Evolutionary conservation across 2,329 filamentous ascomycete species (phyloP), one percentile per base, ranked within the genome.

Genomic region (Colletotrichum tropicicola): DNA sequence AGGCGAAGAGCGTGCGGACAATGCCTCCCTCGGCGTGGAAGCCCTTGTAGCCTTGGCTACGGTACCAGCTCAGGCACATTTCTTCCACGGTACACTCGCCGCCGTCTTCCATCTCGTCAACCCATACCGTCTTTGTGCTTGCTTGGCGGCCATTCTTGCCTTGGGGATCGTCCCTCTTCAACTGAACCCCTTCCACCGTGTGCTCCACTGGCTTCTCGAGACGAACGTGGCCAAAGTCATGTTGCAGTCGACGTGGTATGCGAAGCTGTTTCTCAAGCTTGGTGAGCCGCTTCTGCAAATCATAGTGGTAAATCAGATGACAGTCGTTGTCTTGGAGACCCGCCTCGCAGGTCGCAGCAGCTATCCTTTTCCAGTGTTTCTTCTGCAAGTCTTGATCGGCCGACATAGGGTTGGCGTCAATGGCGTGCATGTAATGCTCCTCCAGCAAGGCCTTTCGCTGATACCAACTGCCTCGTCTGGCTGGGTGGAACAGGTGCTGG

Each of bases 11-110:
- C 0, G 96, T 99, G n/a, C 94, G 89, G 6, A 98, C 81, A 70
- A 98, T 94, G 2, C 94, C 92, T 32, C 94, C 93, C 82, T 99
- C 96, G 17, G 91, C 89, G 77, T 99, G 96, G 73, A 95, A 98
- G 10, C 96, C 96, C 76, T 97, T 97, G 91, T 93, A 98, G 3
- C 94, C 95, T 55, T 91, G 83, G 9, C 85, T 83, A 30, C 92
- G 89, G 77, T 98, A 98, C 80, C 91, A 88, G 45, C 90, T 94
- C 37, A 99, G 84, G 74, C 94, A 98, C 94, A 99, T 97, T 59
- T 88, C 91, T 79, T 99, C 96, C 12, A 99, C 96, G 56, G 89
- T 91, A 76, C 94, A 97, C 76, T 96, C 91, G 19, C 86, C 88
- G 32, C 86, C 85, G 8, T 82, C 85, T 73, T 91, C 90, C 5